Evolutionary conservation across 1,284 basidiomycete species (phyloP).

Genomic region (Papiliotrema laurentii): DNA sequence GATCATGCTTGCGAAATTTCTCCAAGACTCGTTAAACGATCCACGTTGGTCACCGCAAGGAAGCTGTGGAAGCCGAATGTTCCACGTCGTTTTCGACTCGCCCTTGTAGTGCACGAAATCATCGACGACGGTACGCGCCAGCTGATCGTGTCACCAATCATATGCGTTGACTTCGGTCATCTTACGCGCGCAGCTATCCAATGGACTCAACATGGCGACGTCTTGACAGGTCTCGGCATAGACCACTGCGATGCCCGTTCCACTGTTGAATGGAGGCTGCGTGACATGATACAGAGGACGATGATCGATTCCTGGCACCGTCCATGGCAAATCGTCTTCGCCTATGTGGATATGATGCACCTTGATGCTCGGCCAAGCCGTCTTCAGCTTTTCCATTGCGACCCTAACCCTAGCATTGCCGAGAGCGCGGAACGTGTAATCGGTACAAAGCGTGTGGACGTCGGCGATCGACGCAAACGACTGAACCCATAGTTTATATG

Average conservation of each 20-base stretch:
- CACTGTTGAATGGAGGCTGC: not conserved
- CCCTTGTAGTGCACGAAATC: not conserved
- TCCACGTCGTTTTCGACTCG: not conserved
- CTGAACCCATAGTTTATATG: not conserved
- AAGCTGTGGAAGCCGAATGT: no score
- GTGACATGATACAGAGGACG: not conserved
- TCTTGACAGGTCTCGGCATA: not conserved
- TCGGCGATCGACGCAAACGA: not conserved
- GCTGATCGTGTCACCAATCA: not conserved
- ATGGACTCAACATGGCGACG: not conserved
- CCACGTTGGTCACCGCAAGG: no score
- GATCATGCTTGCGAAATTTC: no score
- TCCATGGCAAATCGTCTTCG: not conserved
- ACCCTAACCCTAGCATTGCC: not conserved
- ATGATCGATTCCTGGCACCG: not conserved
- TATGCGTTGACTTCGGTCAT: not conserved
- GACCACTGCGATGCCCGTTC: not conserved
- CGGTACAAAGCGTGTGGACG: not conserved
- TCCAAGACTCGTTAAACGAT: no score
- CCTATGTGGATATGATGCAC: not conserved
- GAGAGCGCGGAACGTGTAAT: not conserved
- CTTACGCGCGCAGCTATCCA: not conserved
- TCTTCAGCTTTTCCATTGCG: not conserved
- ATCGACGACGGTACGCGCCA: not conserved
- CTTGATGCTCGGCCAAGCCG: not conserved